Evolutionary conservation across 2,329 filamentous ascomycete genomes (phyloP).

Genomic region (Apiospora marii): DNA sequence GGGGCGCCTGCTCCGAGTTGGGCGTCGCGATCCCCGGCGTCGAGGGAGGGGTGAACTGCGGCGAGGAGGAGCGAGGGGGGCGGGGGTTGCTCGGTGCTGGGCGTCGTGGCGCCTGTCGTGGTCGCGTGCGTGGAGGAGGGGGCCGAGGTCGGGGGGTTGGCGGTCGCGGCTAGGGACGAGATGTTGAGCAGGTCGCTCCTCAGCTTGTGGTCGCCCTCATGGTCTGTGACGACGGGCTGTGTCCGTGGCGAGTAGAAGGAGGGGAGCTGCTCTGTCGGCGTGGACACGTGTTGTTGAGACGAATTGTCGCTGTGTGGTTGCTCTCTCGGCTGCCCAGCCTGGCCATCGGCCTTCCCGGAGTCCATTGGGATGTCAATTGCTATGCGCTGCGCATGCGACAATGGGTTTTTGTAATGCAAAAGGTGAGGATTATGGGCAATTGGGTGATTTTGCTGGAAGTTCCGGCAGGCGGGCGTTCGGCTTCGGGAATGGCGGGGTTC

Average conservation of each 20-base stretch:
- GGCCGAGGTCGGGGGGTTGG: conserved; percentile 6
- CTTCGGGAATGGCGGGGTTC: conserved; percentile 20
- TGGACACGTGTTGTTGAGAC: not conserved
- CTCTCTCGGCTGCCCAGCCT: conserved; percentile 24
- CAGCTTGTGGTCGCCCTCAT: conserved; percentile 32
- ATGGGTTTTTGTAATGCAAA: not conserved
- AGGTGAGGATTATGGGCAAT: conserved; percentile 20
- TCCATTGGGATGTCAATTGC: conserved; percentile 5
- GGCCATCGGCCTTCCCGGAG: conserved; percentile 1
- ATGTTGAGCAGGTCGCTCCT: conserved; percentile 48
- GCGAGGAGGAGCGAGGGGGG: conserved; percentile 81
- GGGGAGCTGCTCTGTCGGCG: conserved; percentile 46
- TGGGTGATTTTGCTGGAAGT: not conserved
- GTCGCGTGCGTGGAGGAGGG: conserved; percentile 23
- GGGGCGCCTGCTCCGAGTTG: conserved; percentile 41
- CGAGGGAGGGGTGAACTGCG: conserved; percentile 79
- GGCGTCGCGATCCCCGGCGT: conserved; percentile 68
- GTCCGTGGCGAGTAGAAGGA: conserved; percentile 57
- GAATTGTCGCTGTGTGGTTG: no score
- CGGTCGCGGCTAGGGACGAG: conserved; percentile 33
- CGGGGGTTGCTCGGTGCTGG: conserved; percentile 40
- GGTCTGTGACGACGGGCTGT: conserved; percentile 30
- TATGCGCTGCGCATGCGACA: conserved; percentile 2
- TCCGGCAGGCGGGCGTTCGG: conserved; percentile 2
- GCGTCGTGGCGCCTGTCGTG: conserved; percentile 23